A percentile compares a stretch with the other conserved stretches of the same genome.
phyloP scores from a whole-genome alignment of 371 early-diverging fungal genomes.

The Mucor plumbeus region DNA sequence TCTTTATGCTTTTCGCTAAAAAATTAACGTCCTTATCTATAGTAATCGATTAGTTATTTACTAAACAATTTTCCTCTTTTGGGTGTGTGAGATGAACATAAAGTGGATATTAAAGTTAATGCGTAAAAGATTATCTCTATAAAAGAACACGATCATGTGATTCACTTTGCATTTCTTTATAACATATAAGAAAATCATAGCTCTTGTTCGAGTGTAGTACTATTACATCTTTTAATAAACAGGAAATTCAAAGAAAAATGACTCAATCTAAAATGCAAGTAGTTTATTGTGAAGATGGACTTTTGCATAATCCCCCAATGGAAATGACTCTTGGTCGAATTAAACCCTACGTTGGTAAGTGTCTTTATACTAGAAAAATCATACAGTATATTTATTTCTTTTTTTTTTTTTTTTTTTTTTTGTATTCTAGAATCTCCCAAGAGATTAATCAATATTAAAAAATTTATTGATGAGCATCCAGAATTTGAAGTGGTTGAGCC shows the following conservation, averaged over 20 bases:
- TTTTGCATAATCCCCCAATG: constrained; percentile 47
- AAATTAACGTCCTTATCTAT: background rate
- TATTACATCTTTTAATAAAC: background rate
- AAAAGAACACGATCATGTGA: too few relatives aligned
- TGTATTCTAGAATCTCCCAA: constrained; percentile 44
- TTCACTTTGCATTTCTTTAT: too few relatives aligned
- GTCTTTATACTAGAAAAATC: background rate
- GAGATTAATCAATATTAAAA: constrained; percentile 41
- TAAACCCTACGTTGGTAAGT: constrained; percentile 43
- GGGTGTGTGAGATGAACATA: background rate
- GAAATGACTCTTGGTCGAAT: constrained; percentile 45
- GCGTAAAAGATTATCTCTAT: too few relatives aligned
- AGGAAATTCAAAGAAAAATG: background rate
- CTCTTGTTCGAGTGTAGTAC: background rate
- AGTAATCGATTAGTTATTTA: background rate
- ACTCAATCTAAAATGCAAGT: constrained; percentile 40
- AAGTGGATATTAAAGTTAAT: background rate
- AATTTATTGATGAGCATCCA: constrained; percentile 31
- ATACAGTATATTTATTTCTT: background rate
- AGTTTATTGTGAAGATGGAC: constrained; percentile 46
- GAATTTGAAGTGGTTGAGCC: constrained; percentile 42
- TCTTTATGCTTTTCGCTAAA: too few relatives aligned
- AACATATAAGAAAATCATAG: background rate
- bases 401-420: too few relatives aligned
- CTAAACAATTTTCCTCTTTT: constrained; percentile 6